Conservation (phyloP, 257 asterid genomes). For the Nicotiana noctiflora region DNA sequence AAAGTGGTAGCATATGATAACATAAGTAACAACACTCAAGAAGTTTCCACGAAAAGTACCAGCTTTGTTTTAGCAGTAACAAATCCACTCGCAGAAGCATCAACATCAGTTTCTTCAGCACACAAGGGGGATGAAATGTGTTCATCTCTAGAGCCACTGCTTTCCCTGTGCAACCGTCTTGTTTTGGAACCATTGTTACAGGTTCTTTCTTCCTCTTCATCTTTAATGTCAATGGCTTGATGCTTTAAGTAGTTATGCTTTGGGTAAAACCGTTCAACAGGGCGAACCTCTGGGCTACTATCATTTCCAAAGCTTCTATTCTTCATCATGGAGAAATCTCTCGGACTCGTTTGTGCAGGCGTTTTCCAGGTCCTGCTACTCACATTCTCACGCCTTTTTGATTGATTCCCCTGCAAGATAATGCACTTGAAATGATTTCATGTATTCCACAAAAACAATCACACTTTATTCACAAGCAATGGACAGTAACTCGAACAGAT, state of each 20-base stretch:
- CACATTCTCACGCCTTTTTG: slow-evolving; percentile 32
- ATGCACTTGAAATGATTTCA: not conserved
- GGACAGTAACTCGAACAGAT: not conserved
- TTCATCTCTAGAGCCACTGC: slow-evolving; percentile 50
- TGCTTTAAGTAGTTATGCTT: slow-evolving; percentile 27
- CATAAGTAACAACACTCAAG: not conserved
- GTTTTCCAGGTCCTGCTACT: slow-evolving; percentile 35
- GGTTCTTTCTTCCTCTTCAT: slow-evolving; percentile 48
- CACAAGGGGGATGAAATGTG: slow-evolving; percentile 45
- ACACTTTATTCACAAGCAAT: not conserved
- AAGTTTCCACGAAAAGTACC: slow-evolving; percentile 34
- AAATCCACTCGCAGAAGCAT: slow-evolving; percentile 64
- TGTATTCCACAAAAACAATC: not conserved
- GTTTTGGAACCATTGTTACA: slow-evolving; percentile 35
- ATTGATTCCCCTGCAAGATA: slow-evolving; percentile 43
- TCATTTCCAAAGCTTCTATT: slow-evolving; percentile 28
- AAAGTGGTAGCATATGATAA: not conserved
- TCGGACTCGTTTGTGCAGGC: slow-evolving; percentile 53
- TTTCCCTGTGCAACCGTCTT: slow-evolving; percentile 55
- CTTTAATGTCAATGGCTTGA: slow-evolving; percentile 24
- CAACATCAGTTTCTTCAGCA: slow-evolving; percentile 54
- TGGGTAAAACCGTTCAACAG: slow-evolving; percentile 29
- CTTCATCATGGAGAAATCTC: slow-evolving; percentile 40
- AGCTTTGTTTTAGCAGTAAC: slow-evolving; percentile 92
- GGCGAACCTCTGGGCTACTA: slow-evolving; percentile 44